Conservation (phyloP, 2,329 filamentous ascomycete genomes). For the Neonectria magnoliae region DNA sequence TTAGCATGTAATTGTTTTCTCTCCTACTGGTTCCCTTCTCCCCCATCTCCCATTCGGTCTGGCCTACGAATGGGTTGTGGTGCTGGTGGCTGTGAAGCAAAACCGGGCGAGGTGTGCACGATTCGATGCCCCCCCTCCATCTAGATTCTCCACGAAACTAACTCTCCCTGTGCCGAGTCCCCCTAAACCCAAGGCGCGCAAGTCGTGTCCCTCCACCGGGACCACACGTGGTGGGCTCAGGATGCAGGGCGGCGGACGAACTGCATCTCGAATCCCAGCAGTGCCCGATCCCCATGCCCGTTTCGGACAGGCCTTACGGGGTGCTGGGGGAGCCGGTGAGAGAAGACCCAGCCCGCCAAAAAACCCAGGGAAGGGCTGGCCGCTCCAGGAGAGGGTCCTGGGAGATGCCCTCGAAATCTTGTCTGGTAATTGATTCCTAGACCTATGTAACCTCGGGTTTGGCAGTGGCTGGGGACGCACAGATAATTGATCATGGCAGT, state of each 20-base stretch:
- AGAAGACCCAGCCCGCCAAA: neutral
- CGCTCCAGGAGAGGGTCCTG: neutral
- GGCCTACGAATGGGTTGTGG: neutral
- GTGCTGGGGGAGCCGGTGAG: constrained; percentile 19
- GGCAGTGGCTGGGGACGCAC: constrained; percentile 5
- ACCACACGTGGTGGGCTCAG: constrained; percentile 41
- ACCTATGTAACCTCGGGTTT: neutral
- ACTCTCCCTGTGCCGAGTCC: constrained; percentile 16
- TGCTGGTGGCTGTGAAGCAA: constrained; percentile 6
- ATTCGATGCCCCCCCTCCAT: constrained; percentile 11
- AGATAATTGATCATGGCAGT: constrained; percentile 3
- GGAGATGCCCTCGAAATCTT: constrained; percentile 18
- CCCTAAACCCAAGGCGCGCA: constrained; percentile 20
- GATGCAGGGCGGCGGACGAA: constrained; percentile 41
- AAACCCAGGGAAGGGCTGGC: neutral
- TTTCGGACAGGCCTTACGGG: constrained; percentile 22
- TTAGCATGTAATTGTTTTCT: neutral
- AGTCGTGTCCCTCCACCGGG: constrained; percentile 23
- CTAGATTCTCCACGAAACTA: constrained; percentile 31
- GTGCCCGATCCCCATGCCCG: constrained; percentile 23
- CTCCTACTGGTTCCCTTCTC: constrained; percentile 19
- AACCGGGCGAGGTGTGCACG: neutral
- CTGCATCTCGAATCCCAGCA: constrained; percentile 38
- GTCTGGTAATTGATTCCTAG: neutral
- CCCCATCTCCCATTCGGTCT: neutral